A percentile compares a stretch with the other conserved stretches of the same genome.
These are phyloP conservation scores for Pneumocystis canis DNA, from an alignment of 1,139 yeast genomes.

Conservation along the genomic window DNA sequence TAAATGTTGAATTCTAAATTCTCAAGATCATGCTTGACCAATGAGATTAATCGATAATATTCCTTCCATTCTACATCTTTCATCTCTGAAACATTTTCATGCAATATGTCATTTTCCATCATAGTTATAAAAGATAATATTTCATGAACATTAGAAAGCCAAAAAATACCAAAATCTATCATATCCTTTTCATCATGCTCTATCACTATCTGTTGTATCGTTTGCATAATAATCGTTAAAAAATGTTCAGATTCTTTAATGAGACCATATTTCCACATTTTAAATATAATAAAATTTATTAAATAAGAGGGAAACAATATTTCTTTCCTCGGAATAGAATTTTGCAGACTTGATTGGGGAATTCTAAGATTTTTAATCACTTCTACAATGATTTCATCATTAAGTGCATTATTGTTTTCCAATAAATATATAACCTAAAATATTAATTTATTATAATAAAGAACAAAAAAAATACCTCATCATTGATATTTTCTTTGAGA, in stretches of 20 bases:
- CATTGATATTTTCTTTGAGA: slow-evolving; percentile 8
- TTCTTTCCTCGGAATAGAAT: slow-evolving; percentile 64
- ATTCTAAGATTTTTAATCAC: slow-evolving; percentile 75
- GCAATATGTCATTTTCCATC: slow-evolving; percentile 79
- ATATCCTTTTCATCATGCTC: slow-evolving; percentile 61
- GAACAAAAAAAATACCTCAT: slow-evolving; percentile 17
- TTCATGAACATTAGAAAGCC: slow-evolving; percentile 96
- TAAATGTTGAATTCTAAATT: slow-evolving; percentile 85
- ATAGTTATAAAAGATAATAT: slow-evolving; percentile 84
- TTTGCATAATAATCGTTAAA: slow-evolving; percentile 75
- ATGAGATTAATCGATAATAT: slow-evolving; percentile 75
- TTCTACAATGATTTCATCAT: slow-evolving; percentile 77
- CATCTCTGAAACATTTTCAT: slow-evolving; percentile 70
- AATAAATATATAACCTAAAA: slow-evolving; percentile 32
- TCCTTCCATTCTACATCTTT: slow-evolving; percentile 82
- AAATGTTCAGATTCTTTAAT: slow-evolving; percentile 86
- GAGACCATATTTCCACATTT: slow-evolving; percentile 96
- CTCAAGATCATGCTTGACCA: slow-evolving; percentile 88
- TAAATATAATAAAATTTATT: slow-evolving; percentile 77
- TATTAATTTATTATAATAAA: slow-evolving; percentile 8
- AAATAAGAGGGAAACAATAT: slow-evolving; percentile 94
- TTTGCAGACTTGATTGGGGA: slow-evolving; percentile 72
- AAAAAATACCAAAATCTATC: slow-evolving; percentile 86
- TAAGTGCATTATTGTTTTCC: slow-evolving; percentile 66
- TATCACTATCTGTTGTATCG: slow-evolving; percentile 51